Conservation (phyloP, 805 yeast genomes). For the Metschnikowia amazonensis region DNA sequence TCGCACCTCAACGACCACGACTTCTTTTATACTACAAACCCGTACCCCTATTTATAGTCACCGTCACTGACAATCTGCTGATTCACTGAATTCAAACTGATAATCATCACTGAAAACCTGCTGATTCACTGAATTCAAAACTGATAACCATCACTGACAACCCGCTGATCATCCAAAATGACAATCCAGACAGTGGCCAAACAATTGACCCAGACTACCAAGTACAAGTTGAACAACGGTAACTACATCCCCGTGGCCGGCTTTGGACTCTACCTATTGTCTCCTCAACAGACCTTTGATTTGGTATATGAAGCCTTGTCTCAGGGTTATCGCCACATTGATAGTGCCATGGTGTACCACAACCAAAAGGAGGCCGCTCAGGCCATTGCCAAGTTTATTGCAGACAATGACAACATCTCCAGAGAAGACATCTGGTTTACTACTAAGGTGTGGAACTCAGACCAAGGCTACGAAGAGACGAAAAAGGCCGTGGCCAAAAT, state of each 20-base stretch:
- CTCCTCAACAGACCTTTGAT: conserved; percentile 34
- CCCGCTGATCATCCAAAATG: conserved; percentile 28
- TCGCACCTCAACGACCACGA: not conserved
- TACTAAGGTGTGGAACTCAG: conserved; percentile 28
- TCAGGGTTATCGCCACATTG: conserved; percentile 71
- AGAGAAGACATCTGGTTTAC: conserved; percentile 38
- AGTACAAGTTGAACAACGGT: conserved; percentile 52
- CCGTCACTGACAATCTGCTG: too few relatives aligned
- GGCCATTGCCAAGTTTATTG: conserved; percentile 53
- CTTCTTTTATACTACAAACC: not conserved
- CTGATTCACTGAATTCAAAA: too few relatives aligned
- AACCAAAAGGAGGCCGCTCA: conserved; percentile 61
- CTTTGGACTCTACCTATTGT: conserved; percentile 50
- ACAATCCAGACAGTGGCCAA: conserved; percentile 34
- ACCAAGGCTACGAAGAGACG: conserved; percentile 48
- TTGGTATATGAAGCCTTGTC: conserved; percentile 55
- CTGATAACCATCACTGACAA: too few relatives aligned
- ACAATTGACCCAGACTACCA: conserved; percentile 32
- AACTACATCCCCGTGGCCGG: conserved; percentile 53
- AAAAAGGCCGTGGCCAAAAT: conserved; percentile 56
- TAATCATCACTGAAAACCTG: too few relatives aligned
- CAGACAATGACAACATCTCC: conserved; percentile 31
- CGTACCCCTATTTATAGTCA: not conserved
- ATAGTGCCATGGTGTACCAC: conserved; percentile 63
- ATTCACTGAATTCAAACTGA: too few relatives aligned